Evolutionary conservation across 1,284 basidiomycete species (phyloP), one percentile per base, ranked within the genome.

Genomic region (Mycosarcoma mackinlayi): DNA sequence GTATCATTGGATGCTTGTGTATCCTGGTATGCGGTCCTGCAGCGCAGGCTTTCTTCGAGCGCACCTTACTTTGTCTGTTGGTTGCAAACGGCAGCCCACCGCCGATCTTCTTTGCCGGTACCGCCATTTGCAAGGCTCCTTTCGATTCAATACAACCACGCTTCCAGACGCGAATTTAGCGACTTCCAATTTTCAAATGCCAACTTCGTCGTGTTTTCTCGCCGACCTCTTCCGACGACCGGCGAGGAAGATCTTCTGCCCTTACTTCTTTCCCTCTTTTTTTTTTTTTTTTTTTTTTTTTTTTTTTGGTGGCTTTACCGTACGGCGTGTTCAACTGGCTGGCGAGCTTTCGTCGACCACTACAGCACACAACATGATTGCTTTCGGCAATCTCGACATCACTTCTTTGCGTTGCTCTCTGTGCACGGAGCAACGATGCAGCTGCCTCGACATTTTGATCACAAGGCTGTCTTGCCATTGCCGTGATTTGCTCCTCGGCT

Each of bases 161-260:
- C 6, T 44, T 44, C 18, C 44, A 46, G 18, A 40, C 3, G 13
- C n/a, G n/a, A 33, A 25, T 30, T 44, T 41, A 27, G 18, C 4
- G 8, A 18, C n/a, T 23, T 19, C 21, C 37, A 11, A 39, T 21
- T 30, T 30, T 42, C 9, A 18, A 8, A 25, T 25, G 30, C 40
- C 13, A 24, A 44, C 24, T 44, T 53, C 21, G 13, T 30, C n/a
- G 21, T 4, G 3, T n/a, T 14, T 28, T 40, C 44, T 42, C 44
- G 53, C 60, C 60, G 49, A 57, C 53, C 53, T 56, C 48, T 56
- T 52, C 60, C 60, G 49, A 61, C 0, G 31, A 62, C 51, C 56
- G 42, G 35, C 42, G 48, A 47, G 27, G 6, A 31, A 33, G 39
- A n/a, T 10, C n/a, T 16, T n/a, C 34, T 42, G 49, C 30, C 30